Evolutionary conservation across 345 rosid genomes (phyloP), one percentile per base, ranked within the genome.

Genomic region (Ailanthus altissimus): DNA sequence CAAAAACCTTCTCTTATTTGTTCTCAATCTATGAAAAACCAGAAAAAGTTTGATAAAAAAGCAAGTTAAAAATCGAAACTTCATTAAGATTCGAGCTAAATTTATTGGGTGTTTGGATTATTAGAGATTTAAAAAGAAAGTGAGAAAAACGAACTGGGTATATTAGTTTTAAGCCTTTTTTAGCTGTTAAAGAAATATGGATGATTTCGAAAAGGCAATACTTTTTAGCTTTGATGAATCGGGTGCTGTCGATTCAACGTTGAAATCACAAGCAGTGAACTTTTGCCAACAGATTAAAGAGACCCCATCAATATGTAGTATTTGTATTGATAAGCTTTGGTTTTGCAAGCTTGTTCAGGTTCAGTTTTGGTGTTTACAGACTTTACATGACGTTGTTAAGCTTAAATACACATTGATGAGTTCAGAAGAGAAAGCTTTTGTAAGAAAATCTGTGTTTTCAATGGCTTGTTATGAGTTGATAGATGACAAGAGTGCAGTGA

Each of bases 361-460:
- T 67, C 98, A 91, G 90, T 96, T 96, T 83, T 96, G 99, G 99
- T 92, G 97, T 66, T 83, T 96, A 66, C 99, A 96, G 86, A 88
- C 94, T 75, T 75, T 93, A 40, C 91, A 91, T 14, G 98, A 96
- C 50, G 93, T 92, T 15, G 77, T 92, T 36, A 83, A 82, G 64
- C 90, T 80, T 15, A 92, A 84, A 21, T 92, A 92, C 73, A 81
- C 86, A 28, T 53, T 84, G 36, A 80, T 96, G 85, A 85, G 89
- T 49, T 70, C 65, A 8, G 91, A 92, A 47, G 99, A 96, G 90
- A 84, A 66, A 89, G 78, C 67, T 36, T 86, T 75, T 32, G 74
- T 92, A 16, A 82, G 97, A 71, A 88, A 85, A 47, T 90, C 99
- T 0, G 86, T 91, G 51, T 87, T 96, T 71, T 90, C 97, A 0